Evolutionary conservation across 2,329 filamentous ascomycete species (phyloP).

Genomic region (Colletotrichum cuscutae): DNA sequence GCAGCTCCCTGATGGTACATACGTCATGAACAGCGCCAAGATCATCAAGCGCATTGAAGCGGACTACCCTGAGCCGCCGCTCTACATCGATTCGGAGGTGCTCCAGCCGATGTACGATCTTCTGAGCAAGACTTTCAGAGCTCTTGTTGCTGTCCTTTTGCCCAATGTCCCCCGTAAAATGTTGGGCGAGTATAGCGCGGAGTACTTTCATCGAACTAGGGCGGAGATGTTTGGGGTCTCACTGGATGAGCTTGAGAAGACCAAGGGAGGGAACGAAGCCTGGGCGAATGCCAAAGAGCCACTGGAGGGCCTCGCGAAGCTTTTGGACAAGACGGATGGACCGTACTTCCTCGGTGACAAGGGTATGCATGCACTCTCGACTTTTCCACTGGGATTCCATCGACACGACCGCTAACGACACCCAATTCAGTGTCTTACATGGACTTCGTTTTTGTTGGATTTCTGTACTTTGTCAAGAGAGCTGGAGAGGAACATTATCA

Average conservation of each 20-base stretch:
- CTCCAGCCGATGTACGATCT: conserved; percentile 55
- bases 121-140: conserved; percentile 43
- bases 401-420: neutral
- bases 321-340: conserved; percentile 68
- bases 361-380: conserved; percentile 48
- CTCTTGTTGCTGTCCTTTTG: conserved; percentile 55
- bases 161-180: conserved; percentile 60
- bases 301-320: conserved; percentile 49
- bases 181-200: conserved; percentile 59
- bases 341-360: conserved; percentile 69
- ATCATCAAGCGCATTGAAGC: conserved; percentile 71
- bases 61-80: conserved; percentile 64
- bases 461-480: conserved; percentile 55
- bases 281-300: conserved; percentile 56
- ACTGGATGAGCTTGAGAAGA: conserved; percentile 58
- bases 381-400: no score
- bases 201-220: conserved; percentile 68
- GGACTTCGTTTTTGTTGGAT: conserved; percentile 66
- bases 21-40: conserved; percentile 70
- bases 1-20: conserved; percentile 64
- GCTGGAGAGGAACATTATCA: conserved; percentile 51
- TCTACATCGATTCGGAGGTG: conserved; percentile 66
- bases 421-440: conserved; percentile 50
- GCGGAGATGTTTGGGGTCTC: conserved; percentile 59
- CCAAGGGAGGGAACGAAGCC: conserved; percentile 58